Conservation (phyloP, 768 basidiomycete genomes). For the Russula dissimulans region DNA sequence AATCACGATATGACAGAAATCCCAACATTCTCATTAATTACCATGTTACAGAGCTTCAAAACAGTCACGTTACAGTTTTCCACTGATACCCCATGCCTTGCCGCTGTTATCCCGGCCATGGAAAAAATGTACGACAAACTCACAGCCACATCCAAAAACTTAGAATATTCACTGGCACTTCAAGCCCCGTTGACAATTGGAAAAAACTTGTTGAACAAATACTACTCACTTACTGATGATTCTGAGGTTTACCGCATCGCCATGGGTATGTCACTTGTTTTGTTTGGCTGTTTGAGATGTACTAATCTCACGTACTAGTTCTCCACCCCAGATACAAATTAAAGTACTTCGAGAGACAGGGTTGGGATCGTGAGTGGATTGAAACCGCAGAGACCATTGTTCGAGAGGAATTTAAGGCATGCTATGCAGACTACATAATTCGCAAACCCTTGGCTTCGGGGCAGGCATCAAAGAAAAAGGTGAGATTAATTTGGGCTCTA, state of each 20-base stretch:
- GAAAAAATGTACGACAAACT: not conserved
- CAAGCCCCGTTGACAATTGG: not conserved
- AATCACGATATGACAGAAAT: not conserved
- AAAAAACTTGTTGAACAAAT: not conserved
- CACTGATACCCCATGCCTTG: not conserved
- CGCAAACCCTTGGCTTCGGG: too few species aligned
- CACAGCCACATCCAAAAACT: not conserved
- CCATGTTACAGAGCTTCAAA: not conserved
- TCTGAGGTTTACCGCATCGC: not conserved
- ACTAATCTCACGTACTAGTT: not conserved
- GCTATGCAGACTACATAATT: not conserved
- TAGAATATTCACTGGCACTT: not conserved
- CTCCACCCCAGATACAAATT: not conserved
- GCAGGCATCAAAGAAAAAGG: too few species aligned
- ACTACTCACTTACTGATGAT: not conserved
- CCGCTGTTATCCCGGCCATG: not conserved
- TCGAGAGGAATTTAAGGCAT: too few species aligned
- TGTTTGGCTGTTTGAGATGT: too few species aligned
- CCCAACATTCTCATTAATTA: not conserved
- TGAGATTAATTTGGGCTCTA: too few species aligned
- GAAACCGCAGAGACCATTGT: not conserved
- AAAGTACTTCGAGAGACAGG: not conserved
- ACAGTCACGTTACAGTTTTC: not conserved
- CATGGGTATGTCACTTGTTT: not conserved
- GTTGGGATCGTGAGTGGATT: slow-evolving; percentile 1